Base-by-base conservation (phyloP, 2,329 filamentous ascomycete species). In the Exophiala alcalophila region DNA sequence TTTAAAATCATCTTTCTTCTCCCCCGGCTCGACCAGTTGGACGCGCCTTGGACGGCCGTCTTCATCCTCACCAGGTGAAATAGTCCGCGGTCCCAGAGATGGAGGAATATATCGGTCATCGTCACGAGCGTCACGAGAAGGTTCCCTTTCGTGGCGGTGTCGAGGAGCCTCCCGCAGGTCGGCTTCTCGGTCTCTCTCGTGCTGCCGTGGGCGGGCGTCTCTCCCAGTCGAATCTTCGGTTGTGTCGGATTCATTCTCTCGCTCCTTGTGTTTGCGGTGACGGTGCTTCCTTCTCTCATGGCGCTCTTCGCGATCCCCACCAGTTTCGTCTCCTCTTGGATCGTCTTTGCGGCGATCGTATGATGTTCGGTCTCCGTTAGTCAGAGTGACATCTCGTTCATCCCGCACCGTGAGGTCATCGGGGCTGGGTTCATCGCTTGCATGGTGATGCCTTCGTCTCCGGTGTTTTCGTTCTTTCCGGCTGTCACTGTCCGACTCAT, bases 21-120 rank as follows among this genome's bases (percentile, higher is more conserved):
- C 74, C 2, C 72, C 84, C 1, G 86, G 86, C 4, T 85, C 83
- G 12, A 92, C 84, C 3, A 92, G 40, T 29, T 51, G 46, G 12
- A 57, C 52, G 14, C 51, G 47, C 19, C 52, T 42, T 12, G 50
- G 48, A 16, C 54, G 40, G 28, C 26, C 40, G 35, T 54, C 54
- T 40, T 57, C 54, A n/a, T 49, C 50, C 26, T 54, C 46, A 26
- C 50, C 50, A 5, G 54, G 52, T 12, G 54, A 53, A 8, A 52
- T 35, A 9, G 42, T 51, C 9, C 49, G 50, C 16, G 40, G 45
- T 25, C 52, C 44, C n/a, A 29, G 19, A 19, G 30, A 25, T 9
- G 33, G 4, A 23, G 43, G 29, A 8, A 26, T 30, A 15, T 50
- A 41, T 20, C 42, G 31, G 23, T 44, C 39, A 8, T 30, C 44